Evolutionary conservation across 495 filamentous ascomycete genomes (phyloP), one percentile per base, ranked within the genome.

Genomic region (Hyaloscypha hepaticicola): DNA sequence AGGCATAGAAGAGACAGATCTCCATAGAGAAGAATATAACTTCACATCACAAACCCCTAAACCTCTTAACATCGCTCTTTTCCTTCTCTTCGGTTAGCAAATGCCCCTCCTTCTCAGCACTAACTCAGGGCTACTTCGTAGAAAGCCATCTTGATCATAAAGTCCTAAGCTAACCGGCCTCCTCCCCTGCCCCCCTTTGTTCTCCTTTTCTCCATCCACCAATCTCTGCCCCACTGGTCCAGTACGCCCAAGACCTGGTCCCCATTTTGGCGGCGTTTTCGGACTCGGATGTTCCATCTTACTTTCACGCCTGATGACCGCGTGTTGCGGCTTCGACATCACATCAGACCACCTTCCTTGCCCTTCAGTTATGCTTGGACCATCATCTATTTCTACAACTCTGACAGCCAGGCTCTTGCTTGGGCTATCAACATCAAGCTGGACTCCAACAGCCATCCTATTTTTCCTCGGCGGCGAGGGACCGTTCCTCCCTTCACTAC

Each of bases 81-180:
- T 28, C 48, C 2, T n/a, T 50, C 48, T 26, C 26, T 19, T 21
- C 26, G 3, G n/a, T 26, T 19, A 24, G 16, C n/a, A 6, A 22
- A 45, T 16, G 4, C 6, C 38, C n/a, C 26, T 53, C 26, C 22
- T 11, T 53, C 26, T 53, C 26, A 3, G 50, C 22, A 19, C 26
- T 59, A 7, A 21, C 59, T 64, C 61, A 28, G 62, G 62, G 50
- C 53, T 58, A 22, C 69, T 71, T 60, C 70, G 75, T 69, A 81
- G 57, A 61, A 80, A 81, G 14, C 79, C 79, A 28, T 78, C 74
- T 48, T 74, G 56, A 69, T 81, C 78, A 67, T 79, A 81, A 55
- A 76, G 52, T 1, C 67, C 70, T 52, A 75, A 51, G 55, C 72
- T 76, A 25, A 74, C 67, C 14, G 66, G 49, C 22, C 71, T 74